phyloP scores from a whole-genome alignment of 148 eudicot genomes.

The Suaeda aralocaspica region DNA sequence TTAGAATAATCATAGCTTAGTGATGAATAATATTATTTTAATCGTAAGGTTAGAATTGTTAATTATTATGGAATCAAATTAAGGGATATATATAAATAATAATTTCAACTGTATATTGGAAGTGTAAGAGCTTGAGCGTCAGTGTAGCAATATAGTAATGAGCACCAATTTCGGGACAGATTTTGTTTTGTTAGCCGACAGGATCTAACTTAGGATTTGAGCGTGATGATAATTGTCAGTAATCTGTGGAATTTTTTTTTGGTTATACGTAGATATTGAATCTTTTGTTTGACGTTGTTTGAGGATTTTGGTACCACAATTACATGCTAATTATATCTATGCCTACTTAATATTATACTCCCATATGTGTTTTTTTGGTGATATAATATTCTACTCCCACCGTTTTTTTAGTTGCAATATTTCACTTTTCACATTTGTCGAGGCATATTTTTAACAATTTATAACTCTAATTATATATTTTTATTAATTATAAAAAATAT shows the following conservation, averaged over 20 bases:
- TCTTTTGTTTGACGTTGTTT: background rate
- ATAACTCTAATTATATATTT: too few relatives aligned
- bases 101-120: too few relatives aligned
- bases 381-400: too few relatives aligned
- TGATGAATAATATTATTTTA: background rate
- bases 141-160: background rate
- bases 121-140: too few relatives aligned
- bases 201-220: slow-evolving; percentile 24
- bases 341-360: too few relatives aligned
- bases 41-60: background rate
- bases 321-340: too few relatives aligned
- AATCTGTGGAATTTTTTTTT: slow-evolving; percentile 2
- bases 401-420: too few relatives aligned
- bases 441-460: too few relatives aligned
- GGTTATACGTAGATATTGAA: background rate
- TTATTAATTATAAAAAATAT: too few relatives aligned
- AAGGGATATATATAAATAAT: background rate
- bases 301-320: background rate
- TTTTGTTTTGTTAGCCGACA: slow-evolving; percentile 17
- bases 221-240: slow-evolving; percentile 22
- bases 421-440: too few relatives aligned
- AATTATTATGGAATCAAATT: slow-evolving; percentile 20
- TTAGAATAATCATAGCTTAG: too few relatives aligned
- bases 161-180: slow-evolving; percentile 22
- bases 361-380: too few relatives aligned